These are phyloP conservation scores for Pythium brachiatum DNA, from an alignment of 352 stramenopile genomes.

Conservation along the genomic window DNA sequence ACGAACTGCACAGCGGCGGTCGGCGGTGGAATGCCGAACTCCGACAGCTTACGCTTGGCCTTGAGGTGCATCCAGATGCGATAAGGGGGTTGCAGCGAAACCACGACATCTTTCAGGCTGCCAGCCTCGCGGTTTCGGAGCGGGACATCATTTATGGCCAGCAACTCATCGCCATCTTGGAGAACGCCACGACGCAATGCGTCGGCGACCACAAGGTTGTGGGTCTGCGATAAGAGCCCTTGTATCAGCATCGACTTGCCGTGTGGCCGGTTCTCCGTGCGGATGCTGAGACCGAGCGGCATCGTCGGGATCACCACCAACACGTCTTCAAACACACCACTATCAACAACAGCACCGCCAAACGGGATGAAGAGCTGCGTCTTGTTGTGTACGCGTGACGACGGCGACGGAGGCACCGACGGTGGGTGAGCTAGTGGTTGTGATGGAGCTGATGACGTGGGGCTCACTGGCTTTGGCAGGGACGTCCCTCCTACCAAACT, in stretches of 20 bases:
- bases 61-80: slow-evolving; percentile 55
- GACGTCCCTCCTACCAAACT: too few relatives aligned
- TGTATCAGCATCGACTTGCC: slow-evolving; percentile 26
- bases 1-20: not conserved
- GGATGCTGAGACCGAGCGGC: slow-evolving; percentile 57
- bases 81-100: slow-evolving; percentile 33
- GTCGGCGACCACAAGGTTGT: slow-evolving; percentile 39
- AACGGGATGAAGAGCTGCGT: slow-evolving; percentile 20
- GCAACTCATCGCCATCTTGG: slow-evolving; percentile 57
- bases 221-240: slow-evolving; percentile 13
- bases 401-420: not conserved
- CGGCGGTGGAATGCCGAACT: slow-evolving; percentile 2
- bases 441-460: too few relatives aligned
- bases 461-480: not conserved
- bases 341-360: not conserved
- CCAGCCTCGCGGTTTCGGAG: slow-evolving; percentile 30
- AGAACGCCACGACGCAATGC: slow-evolving; percentile 55
- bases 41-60: slow-evolving; percentile 34
- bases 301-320: slow-evolving; percentile 54
- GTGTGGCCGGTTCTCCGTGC: slow-evolving; percentile 9
- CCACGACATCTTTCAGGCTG: slow-evolving; percentile 37
- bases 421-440: not conserved
- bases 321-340: slow-evolving; percentile 48
- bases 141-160: slow-evolving; percentile 56
- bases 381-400: slow-evolving; percentile 8